Conservation (phyloP, 768 basidiomycete genomes). For the Boletus tylopilopsis region DNA sequence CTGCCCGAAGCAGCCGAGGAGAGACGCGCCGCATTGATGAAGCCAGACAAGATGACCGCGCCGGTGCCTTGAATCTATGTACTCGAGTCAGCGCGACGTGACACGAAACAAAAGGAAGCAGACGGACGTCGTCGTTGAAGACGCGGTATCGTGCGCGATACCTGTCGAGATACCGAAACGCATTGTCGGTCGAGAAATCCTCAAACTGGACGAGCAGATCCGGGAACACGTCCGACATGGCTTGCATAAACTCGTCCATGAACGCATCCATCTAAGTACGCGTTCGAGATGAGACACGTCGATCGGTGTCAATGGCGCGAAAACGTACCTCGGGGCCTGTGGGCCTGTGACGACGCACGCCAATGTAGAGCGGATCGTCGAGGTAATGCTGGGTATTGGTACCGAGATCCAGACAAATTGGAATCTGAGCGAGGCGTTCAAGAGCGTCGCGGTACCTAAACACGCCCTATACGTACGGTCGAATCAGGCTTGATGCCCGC, state of each 20-base stretch:
- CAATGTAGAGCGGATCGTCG: slow-evolving; percentile 74
- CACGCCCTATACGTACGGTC: slow-evolving; percentile 25
- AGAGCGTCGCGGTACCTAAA: too few species aligned
- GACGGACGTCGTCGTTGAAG: slow-evolving; percentile 71
- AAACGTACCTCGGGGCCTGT: slow-evolving; percentile 38
- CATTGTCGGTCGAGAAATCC: slow-evolving; percentile 76
- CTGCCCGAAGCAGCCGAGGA: slow-evolving; percentile 44
- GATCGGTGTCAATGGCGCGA: background rate
- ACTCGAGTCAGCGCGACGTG: background rate
- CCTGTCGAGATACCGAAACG: slow-evolving; percentile 66
- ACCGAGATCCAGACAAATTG: slow-evolving; percentile 71
- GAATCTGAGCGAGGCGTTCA: slow-evolving; percentile 36
- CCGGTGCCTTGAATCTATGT: slow-evolving; percentile 67
- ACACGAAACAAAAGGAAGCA: background rate
- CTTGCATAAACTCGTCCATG: slow-evolving; percentile 74
- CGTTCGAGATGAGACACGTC: background rate
- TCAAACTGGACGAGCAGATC: slow-evolving; percentile 69
- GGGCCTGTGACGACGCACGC: slow-evolving; percentile 56
- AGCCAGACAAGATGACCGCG: slow-evolving; percentile 71
- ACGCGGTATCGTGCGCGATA: slow-evolving; percentile 56
- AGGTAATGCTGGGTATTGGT: slow-evolving; percentile 68
- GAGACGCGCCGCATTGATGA: slow-evolving; percentile 67
- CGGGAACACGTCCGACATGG: slow-evolving; percentile 63
- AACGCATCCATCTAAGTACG: slow-evolving; percentile 69
- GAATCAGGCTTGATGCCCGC: slow-evolving; percentile 58